A percentile compares a stretch with the other conserved stretches of the same genome.
phyloP scores from a whole-genome alignment of 164 flowering plant species.

The Warburgia ugandensis region DNA sequence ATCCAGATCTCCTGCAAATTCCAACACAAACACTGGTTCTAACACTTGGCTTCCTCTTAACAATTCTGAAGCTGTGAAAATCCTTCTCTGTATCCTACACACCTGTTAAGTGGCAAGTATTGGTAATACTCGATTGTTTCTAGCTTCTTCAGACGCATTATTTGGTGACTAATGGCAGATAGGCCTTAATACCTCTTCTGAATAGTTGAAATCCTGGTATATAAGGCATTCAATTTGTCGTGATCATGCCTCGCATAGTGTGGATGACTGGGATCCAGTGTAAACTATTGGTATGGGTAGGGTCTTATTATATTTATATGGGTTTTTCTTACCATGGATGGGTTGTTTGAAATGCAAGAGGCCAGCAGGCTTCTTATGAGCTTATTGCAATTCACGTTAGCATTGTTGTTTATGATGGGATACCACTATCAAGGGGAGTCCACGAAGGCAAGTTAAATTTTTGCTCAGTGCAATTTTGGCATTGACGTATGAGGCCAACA shows the following conservation, averaged over 20 bases:
- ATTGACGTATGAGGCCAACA: slow-evolving; percentile 12
- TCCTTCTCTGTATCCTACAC: background rate
- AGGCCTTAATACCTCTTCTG: slow-evolving; percentile 3
- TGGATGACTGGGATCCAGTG: background rate
- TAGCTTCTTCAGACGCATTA: slow-evolving; percentile 13
- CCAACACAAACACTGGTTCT: slow-evolving; percentile 1
- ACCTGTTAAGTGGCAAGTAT: slow-evolving; percentile 1
- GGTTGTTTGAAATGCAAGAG: slow-evolving; percentile 15
- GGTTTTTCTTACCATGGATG: slow-evolving; percentile 5
- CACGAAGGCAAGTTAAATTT: slow-evolving; percentile 17
- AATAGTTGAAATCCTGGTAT: slow-evolving; percentile 5
- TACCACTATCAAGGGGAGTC: slow-evolving; percentile 27
- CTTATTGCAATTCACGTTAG: slow-evolving; percentile 13
- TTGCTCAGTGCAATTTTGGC: slow-evolving; percentile 16
- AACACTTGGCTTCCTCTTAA: slow-evolving; percentile 2
- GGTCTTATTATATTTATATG: slow-evolving; percentile 6
- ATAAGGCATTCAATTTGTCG: slow-evolving; percentile 7
- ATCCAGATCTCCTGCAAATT: too few relatives aligned
- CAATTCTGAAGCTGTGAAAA: slow-evolving; percentile 7
- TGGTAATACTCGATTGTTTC: slow-evolving; percentile 3
- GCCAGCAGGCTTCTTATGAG: slow-evolving; percentile 18
- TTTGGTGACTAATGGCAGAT: slow-evolving; percentile 10
- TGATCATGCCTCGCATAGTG: slow-evolving; percentile 6
- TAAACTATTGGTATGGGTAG: too few relatives aligned
- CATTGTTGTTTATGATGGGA: slow-evolving; percentile 11